Percentiles rank a stretch among this genome's conserved stretches.
These are phyloP conservation scores for Paramecium pentaurelia DNA, from an alignment of 73 alveolate species.

Conservation along the genomic window DNA sequence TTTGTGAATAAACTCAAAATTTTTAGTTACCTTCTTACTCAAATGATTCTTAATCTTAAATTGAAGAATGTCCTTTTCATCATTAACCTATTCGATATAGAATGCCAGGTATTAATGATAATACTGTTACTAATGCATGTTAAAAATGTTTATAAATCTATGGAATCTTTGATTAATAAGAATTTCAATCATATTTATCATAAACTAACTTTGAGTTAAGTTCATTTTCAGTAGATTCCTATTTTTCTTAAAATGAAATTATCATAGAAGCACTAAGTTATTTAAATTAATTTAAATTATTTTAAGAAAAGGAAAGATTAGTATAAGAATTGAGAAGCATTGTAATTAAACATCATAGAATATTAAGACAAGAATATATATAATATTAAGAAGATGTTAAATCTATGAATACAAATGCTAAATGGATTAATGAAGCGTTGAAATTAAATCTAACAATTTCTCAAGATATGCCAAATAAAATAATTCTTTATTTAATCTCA, in stretches of 20 bases:
- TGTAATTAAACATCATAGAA: not conserved
- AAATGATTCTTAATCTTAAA: not conserved
- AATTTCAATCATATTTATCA: not conserved
- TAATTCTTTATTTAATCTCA: not conserved
- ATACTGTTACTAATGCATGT: not conserved
- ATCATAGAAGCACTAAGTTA: not conserved
- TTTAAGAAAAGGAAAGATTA: not conserved
- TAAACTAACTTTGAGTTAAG: not conserved
- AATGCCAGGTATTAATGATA: constrained; percentile 18
- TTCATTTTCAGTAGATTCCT: not conserved
- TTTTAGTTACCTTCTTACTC: not conserved
- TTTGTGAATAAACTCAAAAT: not conserved
- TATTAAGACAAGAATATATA: not conserved
- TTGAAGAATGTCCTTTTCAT: constrained; percentile 20
- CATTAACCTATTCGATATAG: not conserved
- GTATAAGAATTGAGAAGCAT: not conserved
- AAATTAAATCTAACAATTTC: not conserved
- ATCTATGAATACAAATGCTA: not conserved
- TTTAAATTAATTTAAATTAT: not conserved
- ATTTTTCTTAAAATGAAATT: not conserved
- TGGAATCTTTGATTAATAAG: not conserved
- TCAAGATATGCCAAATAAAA: constrained; percentile 7
- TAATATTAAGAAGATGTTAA: not conserved
- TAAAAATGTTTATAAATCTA: not conserved
- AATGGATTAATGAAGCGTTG: constrained; percentile 41